Evolutionary conservation across 495 filamentous ascomycete species (phyloP).

Genomic region (Annulohypoxylon moriforme): DNA sequence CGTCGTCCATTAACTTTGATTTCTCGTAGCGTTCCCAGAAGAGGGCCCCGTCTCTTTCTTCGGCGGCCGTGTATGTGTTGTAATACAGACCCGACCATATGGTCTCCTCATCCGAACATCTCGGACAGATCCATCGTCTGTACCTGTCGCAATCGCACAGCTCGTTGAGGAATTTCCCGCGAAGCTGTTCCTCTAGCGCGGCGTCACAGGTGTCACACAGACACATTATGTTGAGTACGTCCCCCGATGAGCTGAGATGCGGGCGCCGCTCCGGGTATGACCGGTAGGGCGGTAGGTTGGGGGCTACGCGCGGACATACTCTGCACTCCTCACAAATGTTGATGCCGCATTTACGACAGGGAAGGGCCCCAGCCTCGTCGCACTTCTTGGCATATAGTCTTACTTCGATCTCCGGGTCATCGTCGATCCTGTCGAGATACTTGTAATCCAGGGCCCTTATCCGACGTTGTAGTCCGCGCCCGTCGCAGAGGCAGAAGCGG

Average conservation of each 20-base stretch:
- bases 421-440: background rate
- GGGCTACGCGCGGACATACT: slow-evolving; percentile 5
- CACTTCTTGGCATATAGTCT: slow-evolving; percentile 29
- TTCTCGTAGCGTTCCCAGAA: background rate
- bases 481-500: slow-evolving; percentile 17
- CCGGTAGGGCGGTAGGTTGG: background rate
- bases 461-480: slow-evolving; percentile 1
- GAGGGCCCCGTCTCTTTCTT: background rate
- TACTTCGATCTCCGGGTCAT: slow-evolving; percentile 38
- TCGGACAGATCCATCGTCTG: slow-evolving; percentile 40
- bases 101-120: slow-evolving; percentile 28
- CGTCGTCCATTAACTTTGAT: background rate
- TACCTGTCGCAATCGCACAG: slow-evolving; percentile 40
- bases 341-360: slow-evolving; percentile 38
- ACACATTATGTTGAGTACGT: slow-evolving; percentile 18
- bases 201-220: slow-evolving; percentile 33
- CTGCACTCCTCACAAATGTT: slow-evolving; percentile 39
- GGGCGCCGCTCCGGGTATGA: background rate
- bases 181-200: slow-evolving; percentile 27
- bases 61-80: background rate
- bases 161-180: slow-evolving; percentile 29
- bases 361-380: slow-evolving; percentile 32
- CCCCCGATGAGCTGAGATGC: background rate
- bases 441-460: background rate
- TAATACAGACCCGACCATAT: background rate